phyloP scores from a whole-genome alignment of 441 rosid genomes.

The Erodium chrysanthum region DNA sequence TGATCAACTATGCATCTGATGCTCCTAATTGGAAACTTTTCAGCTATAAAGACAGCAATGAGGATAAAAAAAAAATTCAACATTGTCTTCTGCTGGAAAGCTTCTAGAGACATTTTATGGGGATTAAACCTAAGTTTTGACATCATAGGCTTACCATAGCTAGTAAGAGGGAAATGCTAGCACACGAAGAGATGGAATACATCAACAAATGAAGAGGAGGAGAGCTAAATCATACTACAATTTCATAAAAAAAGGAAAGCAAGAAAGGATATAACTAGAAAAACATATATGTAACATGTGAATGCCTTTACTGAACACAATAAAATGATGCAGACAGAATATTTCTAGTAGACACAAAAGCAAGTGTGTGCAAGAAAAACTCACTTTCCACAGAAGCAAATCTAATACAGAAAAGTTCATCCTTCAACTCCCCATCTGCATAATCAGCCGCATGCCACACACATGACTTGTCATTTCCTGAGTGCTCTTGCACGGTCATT shows the following conservation, averaged over 20 bases:
- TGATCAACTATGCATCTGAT: not conserved
- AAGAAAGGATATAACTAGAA: not conserved
- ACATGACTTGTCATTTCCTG: constrained; percentile 79
- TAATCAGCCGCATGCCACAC: constrained; percentile 80
- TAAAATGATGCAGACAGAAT: not conserved
- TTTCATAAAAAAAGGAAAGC: not conserved
- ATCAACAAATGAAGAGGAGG: not conserved
- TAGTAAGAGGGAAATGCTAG: too few relatives aligned
- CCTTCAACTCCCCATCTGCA: constrained; percentile 78
- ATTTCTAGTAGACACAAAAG: not conserved
- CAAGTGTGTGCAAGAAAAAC: constrained; percentile 18
- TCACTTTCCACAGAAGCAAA: constrained; percentile 68
- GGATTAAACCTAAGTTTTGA: not conserved
- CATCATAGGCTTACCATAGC: not conserved
- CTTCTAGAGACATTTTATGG: not conserved
- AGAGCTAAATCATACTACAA: not conserved
- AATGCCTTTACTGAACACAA: not conserved
- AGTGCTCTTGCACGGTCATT: constrained; percentile 71
- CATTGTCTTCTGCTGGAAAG: not conserved
- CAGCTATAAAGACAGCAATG: not conserved
- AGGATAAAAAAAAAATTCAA: too few relatives aligned
- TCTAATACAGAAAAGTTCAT: constrained; percentile 68
- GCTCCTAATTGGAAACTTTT: not conserved
- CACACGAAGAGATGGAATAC: not conserved
- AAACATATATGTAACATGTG: not conserved